Percentiles rank a stretch among this genome's conserved stretches.
These are phyloP conservation scores for Hirschfeldia incana DNA, from an alignment of 345 rosid species.

Conservation along the genomic window DNA sequence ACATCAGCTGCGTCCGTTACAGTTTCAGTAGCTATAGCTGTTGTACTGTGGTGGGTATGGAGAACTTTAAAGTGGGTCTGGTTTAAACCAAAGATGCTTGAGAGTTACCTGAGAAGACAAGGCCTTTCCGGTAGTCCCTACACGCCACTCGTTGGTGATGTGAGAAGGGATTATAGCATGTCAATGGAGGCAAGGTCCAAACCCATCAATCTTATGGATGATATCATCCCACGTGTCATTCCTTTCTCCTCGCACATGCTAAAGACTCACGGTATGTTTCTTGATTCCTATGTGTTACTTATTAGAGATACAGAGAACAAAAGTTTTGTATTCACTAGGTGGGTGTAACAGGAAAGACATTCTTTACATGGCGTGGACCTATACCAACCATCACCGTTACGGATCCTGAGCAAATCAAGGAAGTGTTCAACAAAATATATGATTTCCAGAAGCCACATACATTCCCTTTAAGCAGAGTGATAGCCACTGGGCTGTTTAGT, in stretches of 20 bases:
- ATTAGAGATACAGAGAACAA: neutral
- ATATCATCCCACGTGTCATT: slow-evolving; percentile 26
- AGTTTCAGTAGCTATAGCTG: slow-evolving; percentile 18
- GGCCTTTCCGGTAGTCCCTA: slow-evolving; percentile 41
- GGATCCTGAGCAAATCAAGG: slow-evolving; percentile 46
- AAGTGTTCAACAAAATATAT: slow-evolving; percentile 37
- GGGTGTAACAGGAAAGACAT: slow-evolving; percentile 42
- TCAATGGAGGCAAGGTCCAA: slow-evolving; percentile 29
- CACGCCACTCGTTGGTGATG: slow-evolving; percentile 37
- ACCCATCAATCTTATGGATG: slow-evolving; percentile 32
- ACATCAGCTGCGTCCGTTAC: slow-evolving; percentile 3
- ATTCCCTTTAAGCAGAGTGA: slow-evolving; percentile 17
- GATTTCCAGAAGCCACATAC: slow-evolving; percentile 38
- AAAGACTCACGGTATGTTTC: slow-evolving; percentile 33
- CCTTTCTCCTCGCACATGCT: slow-evolving; percentile 29
- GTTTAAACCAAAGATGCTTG: slow-evolving; percentile 44
- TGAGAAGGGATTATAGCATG: slow-evolving; percentile 20
- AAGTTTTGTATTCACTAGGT: neutral
- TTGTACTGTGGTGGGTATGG: slow-evolving; percentile 33
- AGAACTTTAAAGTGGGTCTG: slow-evolving; percentile 41
- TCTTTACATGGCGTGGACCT: slow-evolving; percentile 50
- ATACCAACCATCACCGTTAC: slow-evolving; percentile 41
- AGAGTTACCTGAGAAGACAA: slow-evolving; percentile 34
- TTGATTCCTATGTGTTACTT: neutral
- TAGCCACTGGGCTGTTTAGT: slow-evolving; percentile 33